phyloP scores from a whole-genome alignment of 495 filamentous ascomycete genomes.

The Aspergillus sclerotioniger region DNA sequence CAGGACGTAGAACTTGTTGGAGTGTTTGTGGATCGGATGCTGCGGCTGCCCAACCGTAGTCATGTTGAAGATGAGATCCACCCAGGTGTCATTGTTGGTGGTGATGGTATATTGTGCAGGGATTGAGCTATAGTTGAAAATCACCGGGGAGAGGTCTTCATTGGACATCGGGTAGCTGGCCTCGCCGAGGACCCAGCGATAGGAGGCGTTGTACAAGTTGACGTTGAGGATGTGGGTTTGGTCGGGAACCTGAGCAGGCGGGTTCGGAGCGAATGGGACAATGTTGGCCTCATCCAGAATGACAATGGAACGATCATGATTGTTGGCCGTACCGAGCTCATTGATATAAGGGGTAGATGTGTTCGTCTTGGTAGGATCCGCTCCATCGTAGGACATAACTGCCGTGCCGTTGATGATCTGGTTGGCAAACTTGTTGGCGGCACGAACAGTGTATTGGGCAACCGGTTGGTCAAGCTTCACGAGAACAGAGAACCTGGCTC shows the following conservation, averaged over 20 bases:
- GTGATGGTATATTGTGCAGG: slow-evolving; percentile 20
- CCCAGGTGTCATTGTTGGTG: slow-evolving; percentile 50
- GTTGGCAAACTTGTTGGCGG: slow-evolving; percentile 26
- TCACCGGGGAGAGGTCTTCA: slow-evolving; percentile 27
- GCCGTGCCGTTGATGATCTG: slow-evolving; percentile 37
- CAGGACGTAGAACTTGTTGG: slow-evolving; percentile 48
- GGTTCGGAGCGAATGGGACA: slow-evolving; percentile 14
- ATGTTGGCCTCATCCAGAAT: slow-evolving; percentile 20
- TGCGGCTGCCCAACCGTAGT: slow-evolving; percentile 30
- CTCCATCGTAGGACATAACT: slow-evolving; percentile 29
- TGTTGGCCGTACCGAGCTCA: slow-evolving; percentile 28
- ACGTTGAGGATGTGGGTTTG: not conserved
- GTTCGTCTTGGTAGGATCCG: not conserved
- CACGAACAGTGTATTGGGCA: slow-evolving; percentile 32
- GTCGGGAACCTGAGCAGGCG: not conserved
- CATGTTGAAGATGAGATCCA: slow-evolving; percentile 49
- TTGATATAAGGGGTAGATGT: slow-evolving; percentile 35
- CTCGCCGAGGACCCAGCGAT: not conserved
- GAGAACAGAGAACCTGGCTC: slow-evolving; percentile 39
- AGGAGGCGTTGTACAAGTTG: not conserved
- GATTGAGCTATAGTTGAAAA: slow-evolving; percentile 31
- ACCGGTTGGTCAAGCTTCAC: slow-evolving; percentile 35
- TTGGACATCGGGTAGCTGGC: slow-evolving; percentile 19
- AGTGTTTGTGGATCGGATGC: slow-evolving; percentile 57
- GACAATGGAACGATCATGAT: not conserved